Base-by-base conservation (phyloP, 352 stramenopile genomes). In the Globisporangium spiculum region DNA sequence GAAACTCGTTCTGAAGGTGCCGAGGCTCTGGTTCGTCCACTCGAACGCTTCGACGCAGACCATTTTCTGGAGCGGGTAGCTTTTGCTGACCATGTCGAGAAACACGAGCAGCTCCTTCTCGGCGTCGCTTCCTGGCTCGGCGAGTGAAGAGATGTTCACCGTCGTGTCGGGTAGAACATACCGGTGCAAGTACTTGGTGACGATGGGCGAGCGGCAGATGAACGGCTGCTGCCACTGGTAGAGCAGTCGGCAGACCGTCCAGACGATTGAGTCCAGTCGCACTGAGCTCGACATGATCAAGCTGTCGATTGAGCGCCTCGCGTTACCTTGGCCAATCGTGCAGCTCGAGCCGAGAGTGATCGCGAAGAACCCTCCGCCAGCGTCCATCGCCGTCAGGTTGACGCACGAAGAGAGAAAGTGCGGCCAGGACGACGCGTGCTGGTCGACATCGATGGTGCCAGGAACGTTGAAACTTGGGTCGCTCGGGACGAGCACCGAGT, bases 261-360 rank as follows among this genome's bases (percentile, higher is more conserved):
- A 78, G 34, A 70, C 69, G 50, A 78, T 73, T n/a, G 72, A 69
- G 59, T 75, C 72, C 6, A 68, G 30, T 1, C 72, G 65, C 46
- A 73, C 60, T 10, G 60, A 66, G 36, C 69, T 74, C 16, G 66
- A 63, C 58, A 78, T 63, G 14, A 69, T 50, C 55, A 78, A 54
- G 2, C 58, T 44, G 4, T 69, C 61, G 44, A 75, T 34, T 18
- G 48, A 63, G 16, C 34, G 38, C 14, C n/a, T 41, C 20, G 22
- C 36, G 14, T 52, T 16, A 0, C 53, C 69, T n/a, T 64, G 63
- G 60, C 61, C 55, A 32, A 74, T 27, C 5, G 50, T 60, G 63
- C 69, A 78, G 26, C 74, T 75, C 34, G 22, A 53, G 2, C 61
- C 72, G 8, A 70, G 46, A 0, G 63, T 54, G 27, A 75, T 66